phyloP scores from a whole-genome alignment of 495 filamentous ascomycete species.

The Aspergillus funiculosus region DNA sequence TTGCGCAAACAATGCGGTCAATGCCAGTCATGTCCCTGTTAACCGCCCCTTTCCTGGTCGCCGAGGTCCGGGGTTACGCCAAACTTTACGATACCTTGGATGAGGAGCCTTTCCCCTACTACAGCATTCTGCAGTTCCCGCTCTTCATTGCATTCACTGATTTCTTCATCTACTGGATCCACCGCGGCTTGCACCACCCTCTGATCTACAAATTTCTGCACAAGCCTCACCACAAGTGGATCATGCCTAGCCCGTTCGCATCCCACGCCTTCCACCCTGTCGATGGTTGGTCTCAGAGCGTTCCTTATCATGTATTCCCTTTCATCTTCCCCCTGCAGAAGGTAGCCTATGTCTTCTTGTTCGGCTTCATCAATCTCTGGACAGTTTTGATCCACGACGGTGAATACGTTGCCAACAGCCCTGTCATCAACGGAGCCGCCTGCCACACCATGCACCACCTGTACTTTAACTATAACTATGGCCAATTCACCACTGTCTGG shows the following conservation, averaged over 20 bases:
- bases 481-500: constrained; percentile 94
- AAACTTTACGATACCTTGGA: constrained; percentile 75
- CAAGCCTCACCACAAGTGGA: constrained; percentile 99
- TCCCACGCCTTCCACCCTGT: constrained; percentile 92
- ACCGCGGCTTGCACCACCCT: constrained; percentile 83
- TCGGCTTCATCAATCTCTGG: constrained; percentile 95
- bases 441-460: constrained; percentile 96
- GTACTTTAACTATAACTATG: constrained; percentile 99
- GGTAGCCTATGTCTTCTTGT: constrained; percentile 76
- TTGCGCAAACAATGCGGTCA: constrained; percentile 64
- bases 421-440: constrained; percentile 87
- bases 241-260: constrained; percentile 94
- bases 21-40: constrained; percentile 80
- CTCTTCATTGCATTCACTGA: constrained; percentile 92
- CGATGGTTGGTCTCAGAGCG: constrained; percentile 86
- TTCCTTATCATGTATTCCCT: constrained; percentile 92
- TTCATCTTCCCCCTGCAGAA: constrained; percentile 94
- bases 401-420: constrained; percentile 85
- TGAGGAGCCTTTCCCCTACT: constrained; percentile 68
- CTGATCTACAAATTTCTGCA: constrained; percentile 80
- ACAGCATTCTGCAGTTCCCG: constrained; percentile 83
- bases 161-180: constrained; percentile 90
- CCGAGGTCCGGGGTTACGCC: constrained; percentile 78
- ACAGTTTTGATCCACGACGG: constrained; percentile 97
- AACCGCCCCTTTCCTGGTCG: constrained; percentile 76